A percentile compares a stretch with the other conserved stretches of the same genome.
Conservation (phyloP, 2,329 filamentous ascomycete genomes). For the Celoporthe dispersa region DNA sequence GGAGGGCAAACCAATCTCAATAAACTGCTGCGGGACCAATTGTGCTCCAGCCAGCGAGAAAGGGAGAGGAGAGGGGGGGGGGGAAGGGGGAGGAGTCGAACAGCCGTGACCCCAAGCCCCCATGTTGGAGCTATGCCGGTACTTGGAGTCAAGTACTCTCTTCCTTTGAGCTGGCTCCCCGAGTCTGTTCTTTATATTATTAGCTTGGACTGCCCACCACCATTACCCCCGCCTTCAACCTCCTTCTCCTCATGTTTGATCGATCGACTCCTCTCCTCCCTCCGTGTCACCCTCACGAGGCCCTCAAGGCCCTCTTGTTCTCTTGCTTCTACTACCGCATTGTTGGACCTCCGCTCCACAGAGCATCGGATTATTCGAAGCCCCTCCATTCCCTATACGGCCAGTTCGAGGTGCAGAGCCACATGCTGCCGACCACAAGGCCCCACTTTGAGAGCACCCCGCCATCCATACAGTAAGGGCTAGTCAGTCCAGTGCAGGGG, state of each 20-base stretch:
- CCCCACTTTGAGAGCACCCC: conserved; percentile 21
- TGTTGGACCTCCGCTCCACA: not conserved
- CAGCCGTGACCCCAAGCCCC: not conserved
- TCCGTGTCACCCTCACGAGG: not conserved
- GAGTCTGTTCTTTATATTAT: conserved; percentile 8
- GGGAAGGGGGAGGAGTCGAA: not conserved
- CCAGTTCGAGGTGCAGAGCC: conserved; percentile 5
- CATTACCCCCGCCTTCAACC: not conserved
- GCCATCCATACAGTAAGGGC: too few relatives aligned
- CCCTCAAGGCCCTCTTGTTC: not conserved
- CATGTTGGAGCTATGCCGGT: conserved; percentile 13
- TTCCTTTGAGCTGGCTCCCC: conserved; percentile 6
- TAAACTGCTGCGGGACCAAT: not conserved
- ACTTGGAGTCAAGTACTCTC: conserved; percentile 1
- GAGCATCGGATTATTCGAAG: not conserved
- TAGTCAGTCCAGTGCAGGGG: conserved; percentile 6
- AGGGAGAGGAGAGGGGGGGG: not conserved
- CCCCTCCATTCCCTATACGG: not conserved
- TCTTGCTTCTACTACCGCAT: conserved; percentile 3
- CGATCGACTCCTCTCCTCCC: conserved; percentile 15
- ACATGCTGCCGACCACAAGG: conserved; percentile 7
- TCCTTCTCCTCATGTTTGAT: conserved; percentile 16
- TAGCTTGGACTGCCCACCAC: conserved; percentile 13
- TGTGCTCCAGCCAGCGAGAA: conserved; percentile 2
- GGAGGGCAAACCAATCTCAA: not conserved